Evolutionary conservation across 2,329 filamentous ascomycete species (phyloP), one percentile per base, ranked within the genome.

Genomic region (Hymenoscyphus scutula): DNA sequence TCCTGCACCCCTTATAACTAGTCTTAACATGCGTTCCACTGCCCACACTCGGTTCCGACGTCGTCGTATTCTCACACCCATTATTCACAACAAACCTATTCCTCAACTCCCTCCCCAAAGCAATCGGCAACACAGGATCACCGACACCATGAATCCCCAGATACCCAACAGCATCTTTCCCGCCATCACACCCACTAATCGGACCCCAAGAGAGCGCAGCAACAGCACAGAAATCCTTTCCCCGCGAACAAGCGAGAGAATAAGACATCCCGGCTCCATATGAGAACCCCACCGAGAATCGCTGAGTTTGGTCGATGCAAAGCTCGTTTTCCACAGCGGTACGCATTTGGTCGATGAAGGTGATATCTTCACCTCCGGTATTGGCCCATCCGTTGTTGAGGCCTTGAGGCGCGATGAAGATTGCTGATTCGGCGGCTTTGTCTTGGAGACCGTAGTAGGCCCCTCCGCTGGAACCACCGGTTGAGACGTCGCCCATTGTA

Each of bases 11-110:
- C 17, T 64, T 11, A 59, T 71, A 74, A 11, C 53, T 32, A 57
- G 64, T 68, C 30, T 66, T 64, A n/a, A 65, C 38, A 51, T 34
- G 55, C 10, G 55, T 56, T 7, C 30, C n/a, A 34, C 27, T 34
- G 5, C 55, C 55, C 27, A 23, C 11, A 15, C 32, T 32, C 2
- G 55, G 27, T 19, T 56, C 55, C 1, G 19, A 5, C 4, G 55
- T 23, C 17, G 55, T 56, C 13, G 29, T 58, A 60, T 30, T 56
- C 56, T 23, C n/a, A 53, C 55, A 79, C 6, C 74, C 73, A 57
- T 78, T 79, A 59, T 77, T 76, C 53, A 59, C 62, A 15, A 76
- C 72, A 62, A 78, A 78, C 41, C 68, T 71, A 60, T 78, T 75
- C 7, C 75, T 72, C 62, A 78, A 68, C 62, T 68, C 56, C 6